Base-by-base conservation (phyloP, 2,329 filamentous ascomycete genomes). In the Arthrinium puccinioides region DNA sequence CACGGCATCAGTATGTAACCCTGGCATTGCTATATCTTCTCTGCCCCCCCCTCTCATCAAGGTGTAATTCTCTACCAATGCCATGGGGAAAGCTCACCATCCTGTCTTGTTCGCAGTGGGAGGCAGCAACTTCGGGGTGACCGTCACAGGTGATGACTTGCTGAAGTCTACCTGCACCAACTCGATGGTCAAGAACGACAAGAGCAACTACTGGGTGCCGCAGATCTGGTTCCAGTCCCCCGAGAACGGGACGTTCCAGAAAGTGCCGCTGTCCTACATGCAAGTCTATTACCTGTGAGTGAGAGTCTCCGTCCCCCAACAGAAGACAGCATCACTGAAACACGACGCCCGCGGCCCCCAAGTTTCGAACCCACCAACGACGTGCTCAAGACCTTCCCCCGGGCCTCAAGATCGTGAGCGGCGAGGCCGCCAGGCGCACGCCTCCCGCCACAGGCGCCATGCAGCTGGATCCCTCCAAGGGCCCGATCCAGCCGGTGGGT, bases 151-250 rank as follows among this genome's bases (percentile, higher is more conserved):
- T 49, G 66, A 75, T 39, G 66, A 73, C 31, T 68, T 84, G 19
- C 43, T 66, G 42, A 55, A 69, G 38, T 85, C 82, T 21, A 69
- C 72, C 19, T 90, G 85, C 68, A 84, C 78, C 33, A 85, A 80
- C 23, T 82, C 84, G 56, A 70, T 72, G 43, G 69, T 85, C 54
- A 76, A 71, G 49, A 75, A 74, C 38, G 84, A 88, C 61, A 69
- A 77, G 54, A 83, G 75, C 48, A 82, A 82, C 59, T 89, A 90
- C 67, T 89, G 85, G 85, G 78, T 80, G 39, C 84, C 85, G 2
- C 67, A 69, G 20, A 63, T 89, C 3, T 88, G 80, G 62, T 87
- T 82, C 60, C 63, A 70, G 47, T 73, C 83, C 45, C 70, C 76
- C 50, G 63, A 72, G 47, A 76, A 79, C 45, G 74, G 74, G 33